Base-by-base conservation (phyloP, 495 filamentous ascomycete genomes). In the Astrothelium macrocarpum region DNA sequence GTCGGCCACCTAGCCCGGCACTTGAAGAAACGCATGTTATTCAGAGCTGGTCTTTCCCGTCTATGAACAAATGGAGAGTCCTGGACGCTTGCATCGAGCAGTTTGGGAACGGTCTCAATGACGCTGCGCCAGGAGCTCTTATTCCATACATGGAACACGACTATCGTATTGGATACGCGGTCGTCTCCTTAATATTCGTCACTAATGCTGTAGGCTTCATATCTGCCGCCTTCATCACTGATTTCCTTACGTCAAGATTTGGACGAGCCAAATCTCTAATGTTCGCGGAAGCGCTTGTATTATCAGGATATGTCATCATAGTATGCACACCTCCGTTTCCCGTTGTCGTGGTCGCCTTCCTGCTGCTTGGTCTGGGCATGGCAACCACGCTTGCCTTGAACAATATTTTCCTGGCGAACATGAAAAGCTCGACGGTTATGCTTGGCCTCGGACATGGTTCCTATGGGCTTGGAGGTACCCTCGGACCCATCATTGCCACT, bases 121-220 rank as follows among this genome's bases (percentile, higher is more conserved):
- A 82, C 77, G 73, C 74, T 25, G 85, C 86, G 0, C 81, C 87
- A 2, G 89, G 89, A 68, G 86, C 88, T 32, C 68, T 92, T 53
- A 85, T 92, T 67, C 88, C 89, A 0, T 87, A 87, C 65, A 86
- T 93, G 67, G 87, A 91, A 75, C 79, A 78, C 20, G 66, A 87
- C 63, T 93, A 91, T 69, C 62, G 76, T 59, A 88, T 92, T 59
- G 85, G 83, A 60, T 91, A 91, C 65, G 84, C 86, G 5, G 70
- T 89, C 26, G 85, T 91, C 28, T 90, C 89, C 12, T 74, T 91
- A 9, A 86, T 95, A 68, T 94, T 92, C 78, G 81, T 96, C 29
- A 79, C 85, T 45, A 89, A 88, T 66, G 90, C 90, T 0, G 59
- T 87, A 18, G 90, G 67, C 28, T 95, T 90, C 76, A 85, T 91